Evolutionary conservation across 371 early-diverging fungal genomes (phyloP).

Genomic region (Smittium mucronatum): DNA sequence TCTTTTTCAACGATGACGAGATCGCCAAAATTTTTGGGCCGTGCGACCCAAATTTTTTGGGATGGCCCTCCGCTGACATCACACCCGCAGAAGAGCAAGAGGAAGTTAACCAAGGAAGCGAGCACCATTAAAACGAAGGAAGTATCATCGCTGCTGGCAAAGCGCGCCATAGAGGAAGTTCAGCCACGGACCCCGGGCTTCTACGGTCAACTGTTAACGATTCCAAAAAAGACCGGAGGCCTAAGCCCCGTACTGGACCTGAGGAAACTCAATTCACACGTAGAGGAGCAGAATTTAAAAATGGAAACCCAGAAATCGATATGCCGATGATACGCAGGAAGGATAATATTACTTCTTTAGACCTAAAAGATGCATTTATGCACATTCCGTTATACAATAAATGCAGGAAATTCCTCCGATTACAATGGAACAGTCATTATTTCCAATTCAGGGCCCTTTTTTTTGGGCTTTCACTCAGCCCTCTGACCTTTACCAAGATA

Average conservation of each 20-base stretch:
- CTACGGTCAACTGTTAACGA: conserved; percentile 3
- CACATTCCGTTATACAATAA: conserved; percentile 24
- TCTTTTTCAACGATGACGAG: too few species aligned
- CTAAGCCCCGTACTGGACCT: conserved; percentile 24
- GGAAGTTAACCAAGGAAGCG: too few species aligned
- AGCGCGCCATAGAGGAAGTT: neutral
- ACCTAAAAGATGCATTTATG: conserved; percentile 29
- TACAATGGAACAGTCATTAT: conserved; percentile 31
- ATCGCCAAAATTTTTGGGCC: too few species aligned
- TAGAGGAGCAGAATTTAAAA: conserved; percentile 17
- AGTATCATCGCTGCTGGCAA: neutral
- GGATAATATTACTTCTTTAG: conserved; percentile 25
- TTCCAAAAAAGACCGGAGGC: conserved; percentile 11
- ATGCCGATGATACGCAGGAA: conserved; percentile 15
- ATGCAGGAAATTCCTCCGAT: conserved; percentile 29
- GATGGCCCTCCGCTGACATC: too few species aligned
- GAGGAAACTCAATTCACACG: conserved; percentile 23
- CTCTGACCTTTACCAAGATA: conserved; percentile 33
- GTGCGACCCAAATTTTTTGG: too few species aligned
- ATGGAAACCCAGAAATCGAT: conserved; percentile 26
- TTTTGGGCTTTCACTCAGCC: conserved; percentile 35
- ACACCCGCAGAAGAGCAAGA: too few species aligned
- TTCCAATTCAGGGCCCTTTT: conserved; percentile 35
- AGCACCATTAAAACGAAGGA: neutral
- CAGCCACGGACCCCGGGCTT: neutral